Evolutionary conservation across 805 yeast genomes (phyloP), one percentile per base, ranked within the genome.

Genomic region (Metschnikowia kofuensis): DNA sequence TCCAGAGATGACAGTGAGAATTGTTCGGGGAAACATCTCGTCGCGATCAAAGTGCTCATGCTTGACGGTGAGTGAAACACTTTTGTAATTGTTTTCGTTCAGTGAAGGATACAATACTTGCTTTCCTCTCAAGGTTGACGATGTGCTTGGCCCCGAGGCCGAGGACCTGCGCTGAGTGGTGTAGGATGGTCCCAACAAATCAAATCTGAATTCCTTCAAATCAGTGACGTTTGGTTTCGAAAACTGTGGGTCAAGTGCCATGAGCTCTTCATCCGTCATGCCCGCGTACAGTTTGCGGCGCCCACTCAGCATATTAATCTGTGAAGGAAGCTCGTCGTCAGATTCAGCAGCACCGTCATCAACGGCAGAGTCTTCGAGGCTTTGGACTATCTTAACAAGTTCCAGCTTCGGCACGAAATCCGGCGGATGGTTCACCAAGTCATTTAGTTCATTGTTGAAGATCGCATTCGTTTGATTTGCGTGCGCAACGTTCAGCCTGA

Each of bases 211-310:
- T 44, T 66, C 62, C 45, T 71, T 72, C 46, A 78, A 60, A 52
- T 77, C 69, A 27, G 70, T 60, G 1, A 67, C 61, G 50, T 67
- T 64, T 21, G 74, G 66, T 47, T 70, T 66, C 4, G 73, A 62
- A 59, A 69, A 80, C 55, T 80, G 84, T 1, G 79, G 75, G 60
- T 80, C 85, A 51, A 80, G 64, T 11, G 78, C 80, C 63, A 79
- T 60, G 49, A 80, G 65, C 60, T 80, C 84, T 48, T 77, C 80
- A 58, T 76, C 71, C 13, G 82, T 69, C 82, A 80, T 75, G 13
- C 70, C 79, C 32, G 75, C 69, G 54, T 76, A 74, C 40, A 78
- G 73, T 54, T 78, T 76, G 47, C 79, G 63, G 28, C 78, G 58
- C 51, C 44, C 45, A 12, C 38, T 35, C 30, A 49, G 44, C 9